Conservation (phyloP, 768 basidiomycete species). For the Coprinopsis marcescibilis region DNA sequence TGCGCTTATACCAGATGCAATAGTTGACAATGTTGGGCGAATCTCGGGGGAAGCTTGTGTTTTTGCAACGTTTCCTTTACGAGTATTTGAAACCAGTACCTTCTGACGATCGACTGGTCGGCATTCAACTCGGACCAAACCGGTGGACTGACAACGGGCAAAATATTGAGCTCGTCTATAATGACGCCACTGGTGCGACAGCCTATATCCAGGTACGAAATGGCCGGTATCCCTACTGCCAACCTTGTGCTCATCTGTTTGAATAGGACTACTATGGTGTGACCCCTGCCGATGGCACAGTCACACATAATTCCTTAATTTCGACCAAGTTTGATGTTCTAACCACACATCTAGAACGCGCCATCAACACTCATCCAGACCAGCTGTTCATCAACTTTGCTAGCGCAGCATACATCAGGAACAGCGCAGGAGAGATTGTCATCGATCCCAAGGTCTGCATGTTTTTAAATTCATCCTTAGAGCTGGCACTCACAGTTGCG, state of each 20-base stretch:
- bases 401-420: conserved; percentile 34
- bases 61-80: conserved; percentile 44
- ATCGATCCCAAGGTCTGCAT: conserved; percentile 31
- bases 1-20: conserved; percentile 11
- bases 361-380: conserved; percentile 31
- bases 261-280: conserved; percentile 39
- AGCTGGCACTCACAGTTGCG: background rate
- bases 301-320: conserved; percentile 32
- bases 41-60: conserved; percentile 45
- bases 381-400: conserved; percentile 46
- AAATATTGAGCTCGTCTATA: conserved; percentile 38
- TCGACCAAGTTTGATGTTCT: conserved; percentile 37
- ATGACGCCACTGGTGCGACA: conserved; percentile 27
- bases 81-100: conserved; percentile 30
- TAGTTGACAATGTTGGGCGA: conserved; percentile 46
- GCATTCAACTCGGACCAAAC: conserved; percentile 36
- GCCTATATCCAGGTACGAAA: conserved; percentile 38
- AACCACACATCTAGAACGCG: conserved; percentile 36
- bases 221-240: background rate
- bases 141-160: conserved; percentile 48
- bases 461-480: background rate
- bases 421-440: conserved; percentile 18
- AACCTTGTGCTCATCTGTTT: background rate
- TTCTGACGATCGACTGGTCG: conserved; percentile 31
- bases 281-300: conserved; percentile 24